Base-by-base conservation (phyloP, 345 rosid species). In the Pelargonium nanum region DNA sequence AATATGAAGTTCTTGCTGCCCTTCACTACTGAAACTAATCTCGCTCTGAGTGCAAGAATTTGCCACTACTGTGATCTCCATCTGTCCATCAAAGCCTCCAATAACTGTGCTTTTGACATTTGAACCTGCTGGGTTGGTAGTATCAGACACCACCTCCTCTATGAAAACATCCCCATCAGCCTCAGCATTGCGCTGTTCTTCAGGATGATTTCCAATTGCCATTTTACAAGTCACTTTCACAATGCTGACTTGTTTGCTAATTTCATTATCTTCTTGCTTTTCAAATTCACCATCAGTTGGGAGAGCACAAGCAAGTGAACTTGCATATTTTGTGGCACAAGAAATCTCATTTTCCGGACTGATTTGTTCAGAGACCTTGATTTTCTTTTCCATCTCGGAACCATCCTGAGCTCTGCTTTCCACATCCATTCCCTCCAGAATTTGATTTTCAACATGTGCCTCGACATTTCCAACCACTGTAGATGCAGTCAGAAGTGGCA, bases 1-100 rank as follows among this genome's bases (percentile, higher is more conserved):
- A 57, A 67, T 19, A 22, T 66, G 58, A 22, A 59, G 32, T 58
- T 74, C 79, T 59, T 55, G 80, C 40, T 56, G 64, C 70, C 53
- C 65, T 64, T 75, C 72, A 32, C 56, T 60, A 44, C 59, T 54
- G 58, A 68, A 62, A 56, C 63, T 69, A 60, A 57, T 34, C 53
- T 67, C 69, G 66, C 50, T 55, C n/a, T 71, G 65, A 26, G 22
- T 64, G 56, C 72, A 64, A 51, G 68, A 67, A 34, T 54, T 34
- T 34, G 45, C 73, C 59, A 28, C 34, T 24, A 55, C 57, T 25
- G 30, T 8, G 26, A 54, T 22, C 60, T 65, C 78, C 26, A 48
- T 60, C 54, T 63, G 57, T 26, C 53, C 19, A 59, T 60, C 58
- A 26, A 45, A 54, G 53, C 55, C 45, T 48, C 28, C 65, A 23